These are phyloP conservation scores for Trichoderma lentiforme DNA, from an alignment of 2,329 filamentous ascomycete genomes.

Conservation along the genomic window DNA sequence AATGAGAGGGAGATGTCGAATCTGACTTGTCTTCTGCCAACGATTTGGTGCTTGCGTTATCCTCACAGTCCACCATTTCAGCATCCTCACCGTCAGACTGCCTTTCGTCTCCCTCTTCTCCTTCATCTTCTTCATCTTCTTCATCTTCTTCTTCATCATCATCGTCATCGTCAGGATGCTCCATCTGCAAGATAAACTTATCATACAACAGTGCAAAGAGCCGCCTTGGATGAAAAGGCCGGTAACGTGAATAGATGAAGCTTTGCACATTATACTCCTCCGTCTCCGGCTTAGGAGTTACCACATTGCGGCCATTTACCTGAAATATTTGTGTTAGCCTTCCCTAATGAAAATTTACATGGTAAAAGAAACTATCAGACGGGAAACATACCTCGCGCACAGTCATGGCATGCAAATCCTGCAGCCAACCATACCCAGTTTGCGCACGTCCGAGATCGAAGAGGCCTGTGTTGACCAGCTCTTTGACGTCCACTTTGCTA, in stretches of 20 bases:
- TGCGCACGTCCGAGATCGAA: constrained; percentile 65
- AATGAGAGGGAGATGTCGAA: neutral
- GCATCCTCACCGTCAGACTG: constrained; percentile 14
- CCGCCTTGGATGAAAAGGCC: constrained; percentile 50
- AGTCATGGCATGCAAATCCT: constrained; percentile 66
- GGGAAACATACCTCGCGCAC: constrained; percentile 47
- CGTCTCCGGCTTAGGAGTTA: constrained; percentile 67
- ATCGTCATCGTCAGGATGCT: constrained; percentile 37
- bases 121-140: constrained; percentile 18
- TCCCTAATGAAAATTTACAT: neutral
- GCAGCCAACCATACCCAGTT: constrained; percentile 65
- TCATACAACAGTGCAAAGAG: constrained; percentile 46
- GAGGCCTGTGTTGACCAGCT: constrained; percentile 62
- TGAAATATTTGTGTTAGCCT: constrained; percentile 17
- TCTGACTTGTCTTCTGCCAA: constrained; percentile 21
- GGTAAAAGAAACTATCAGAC: neutral
- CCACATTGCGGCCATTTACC: constrained; percentile 47
- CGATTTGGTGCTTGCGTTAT: constrained; percentile 9
- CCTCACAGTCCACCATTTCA: neutral
- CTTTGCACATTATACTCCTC: constrained; percentile 70
- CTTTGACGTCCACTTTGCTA: constrained; percentile 56
- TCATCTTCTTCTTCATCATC: constrained; percentile 36
- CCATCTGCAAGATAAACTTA: constrained; percentile 50
- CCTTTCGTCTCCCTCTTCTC: neutral
- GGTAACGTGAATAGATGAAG: constrained; percentile 63